A percentile compares a stretch with the other conserved stretches of the same genome.
phyloP scores from a whole-genome alignment of 1,139 yeast species.

The Pichia sp. region DNA sequence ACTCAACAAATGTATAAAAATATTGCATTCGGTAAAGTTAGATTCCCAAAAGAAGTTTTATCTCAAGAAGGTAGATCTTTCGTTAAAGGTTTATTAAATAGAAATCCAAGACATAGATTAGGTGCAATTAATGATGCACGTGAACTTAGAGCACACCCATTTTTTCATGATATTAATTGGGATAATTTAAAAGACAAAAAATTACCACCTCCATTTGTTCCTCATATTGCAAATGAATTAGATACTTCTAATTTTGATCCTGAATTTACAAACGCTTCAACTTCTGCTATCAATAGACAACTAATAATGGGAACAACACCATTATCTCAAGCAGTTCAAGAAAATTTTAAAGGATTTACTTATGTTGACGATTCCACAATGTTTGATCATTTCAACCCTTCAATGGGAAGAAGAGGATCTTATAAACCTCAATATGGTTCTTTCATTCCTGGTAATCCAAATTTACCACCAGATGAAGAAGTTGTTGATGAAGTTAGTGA shows the following conservation, averaged over 20 bases:
- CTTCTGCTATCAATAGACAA: constrained; percentile 69
- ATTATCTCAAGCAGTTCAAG: constrained; percentile 88
- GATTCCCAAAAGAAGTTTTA: constrained; percentile 91
- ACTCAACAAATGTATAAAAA: constrained; percentile 98
- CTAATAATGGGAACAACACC: constrained; percentile 69
- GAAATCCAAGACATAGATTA: constrained; percentile 90
- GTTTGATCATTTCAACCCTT: constrained; percentile 64
- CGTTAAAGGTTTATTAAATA: constrained; percentile 86
- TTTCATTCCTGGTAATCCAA: constrained; percentile 71
- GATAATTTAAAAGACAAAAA: constrained; percentile 65
- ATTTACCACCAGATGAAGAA: constrained; percentile 75
- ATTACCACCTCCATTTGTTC: constrained; percentile 97
- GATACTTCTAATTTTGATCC: constrained; percentile 97
- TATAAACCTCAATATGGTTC: constrained; percentile 53
- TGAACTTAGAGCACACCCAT: constrained; percentile 85
- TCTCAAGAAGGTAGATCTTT: constrained; percentile 90
- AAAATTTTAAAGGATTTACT: constrained; percentile 91
- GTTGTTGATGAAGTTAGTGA: constrained; percentile 71
- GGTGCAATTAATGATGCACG: constrained; percentile 91
- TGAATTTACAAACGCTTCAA: constrained; percentile 88
- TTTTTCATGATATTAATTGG: constrained; percentile 91
- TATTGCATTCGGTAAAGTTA: constrained; percentile 94
- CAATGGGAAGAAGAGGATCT: constrained; percentile 33
- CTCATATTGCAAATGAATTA: constrained; percentile 82
- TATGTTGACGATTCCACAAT: constrained; percentile 88